Evolutionary conservation across 2,329 filamentous ascomycete genomes (phyloP).

Genomic region (Pseudogymnoascus sp.): DNA sequence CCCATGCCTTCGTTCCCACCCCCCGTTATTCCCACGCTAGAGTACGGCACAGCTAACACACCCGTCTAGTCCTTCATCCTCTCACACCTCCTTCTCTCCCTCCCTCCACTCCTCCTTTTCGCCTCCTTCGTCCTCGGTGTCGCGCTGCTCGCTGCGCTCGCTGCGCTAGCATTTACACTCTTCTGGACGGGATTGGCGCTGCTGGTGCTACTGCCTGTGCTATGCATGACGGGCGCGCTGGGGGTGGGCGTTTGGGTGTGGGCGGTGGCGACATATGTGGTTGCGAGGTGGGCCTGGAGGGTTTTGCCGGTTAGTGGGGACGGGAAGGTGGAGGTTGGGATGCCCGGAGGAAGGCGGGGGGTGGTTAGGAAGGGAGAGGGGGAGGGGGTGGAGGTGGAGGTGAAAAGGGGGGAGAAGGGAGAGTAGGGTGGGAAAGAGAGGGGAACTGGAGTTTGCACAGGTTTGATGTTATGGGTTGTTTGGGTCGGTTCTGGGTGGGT

Average conservation of each 20-base stretch:
- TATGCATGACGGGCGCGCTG: constrained; percentile 56
- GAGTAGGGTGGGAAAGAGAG: neutral
- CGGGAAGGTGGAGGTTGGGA: constrained; percentile 14
- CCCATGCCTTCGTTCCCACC: neutral
- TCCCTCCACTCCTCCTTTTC: constrained; percentile 62
- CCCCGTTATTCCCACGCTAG: neutral
- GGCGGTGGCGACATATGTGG: constrained; percentile 51
- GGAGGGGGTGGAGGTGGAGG: constrained; percentile 14
- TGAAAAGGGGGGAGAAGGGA: constrained; percentile 1
- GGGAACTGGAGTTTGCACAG: neutral
- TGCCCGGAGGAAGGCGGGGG: constrained; percentile 19
- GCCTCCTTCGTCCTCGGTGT: constrained; percentile 54
- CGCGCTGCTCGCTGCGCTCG: constrained; percentile 47
- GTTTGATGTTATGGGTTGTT: neutral
- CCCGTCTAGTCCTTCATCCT: constrained; percentile 54
- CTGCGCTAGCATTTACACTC: constrained; percentile 55
- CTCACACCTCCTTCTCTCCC: constrained; percentile 55
- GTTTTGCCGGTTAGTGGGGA: constrained; percentile 19
- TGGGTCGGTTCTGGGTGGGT: neutral
- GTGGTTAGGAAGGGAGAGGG: constrained; percentile 15
- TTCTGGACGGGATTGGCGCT: constrained; percentile 61
- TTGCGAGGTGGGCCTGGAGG: constrained; percentile 39
- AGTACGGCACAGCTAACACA: constrained; percentile 10
- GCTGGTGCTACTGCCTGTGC: constrained; percentile 57
- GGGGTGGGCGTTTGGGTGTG: constrained; percentile 60